Evolutionary conservation across 345 rosid species (phyloP), one percentile per base, ranked within the genome.

Genomic region (Eucalyptus caleyi): DNA sequence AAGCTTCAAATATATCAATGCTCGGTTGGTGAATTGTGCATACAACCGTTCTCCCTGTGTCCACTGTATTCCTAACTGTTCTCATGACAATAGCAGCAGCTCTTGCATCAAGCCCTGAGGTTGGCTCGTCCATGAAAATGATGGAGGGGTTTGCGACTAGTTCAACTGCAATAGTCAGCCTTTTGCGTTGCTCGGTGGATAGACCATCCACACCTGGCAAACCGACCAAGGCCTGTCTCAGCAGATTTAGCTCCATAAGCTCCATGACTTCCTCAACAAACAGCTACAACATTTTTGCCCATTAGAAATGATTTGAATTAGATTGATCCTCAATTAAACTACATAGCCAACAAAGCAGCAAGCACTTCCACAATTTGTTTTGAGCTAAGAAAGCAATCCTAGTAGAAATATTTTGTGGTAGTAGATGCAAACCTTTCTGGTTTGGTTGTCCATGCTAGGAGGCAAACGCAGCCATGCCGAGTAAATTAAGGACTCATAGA

Each of bases 1-100:
- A 97, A 18, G 99, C 95, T 93, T 97, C 99, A 69, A 97, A 97
- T 49, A 97, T 95, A 90, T 97, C 99, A 3, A 97, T 96, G 88
- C 99, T 97, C 10, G 99, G 99, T 88, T 97, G 99, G 93, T 97
- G 99, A 81, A 97, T 97, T 56, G 99, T 97, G 95, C 99, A 97
- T 8, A 97, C 97, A 18, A 97, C 99, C 1, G 98, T 97, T 93
- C 99, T 95, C 80, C 99, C 98, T 0, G 98, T 97, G 90, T 97
- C 98, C 15, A 97, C 99, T 2, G 99, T 97, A 93, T 96, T 97
- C 92, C 99, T 94, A 26, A 97, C 97, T 9, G 98, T 93, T 90
- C 99, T 93, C 99, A 97, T 95, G 23, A 97, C 99, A 80, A 96
- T 96, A 45, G 99, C 99, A 67, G 99, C 99, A 72, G 98, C 99